phyloP scores from a whole-genome alignment of 2,329 filamentous ascomycete genomes.

The Polytolypa hystricis region DNA sequence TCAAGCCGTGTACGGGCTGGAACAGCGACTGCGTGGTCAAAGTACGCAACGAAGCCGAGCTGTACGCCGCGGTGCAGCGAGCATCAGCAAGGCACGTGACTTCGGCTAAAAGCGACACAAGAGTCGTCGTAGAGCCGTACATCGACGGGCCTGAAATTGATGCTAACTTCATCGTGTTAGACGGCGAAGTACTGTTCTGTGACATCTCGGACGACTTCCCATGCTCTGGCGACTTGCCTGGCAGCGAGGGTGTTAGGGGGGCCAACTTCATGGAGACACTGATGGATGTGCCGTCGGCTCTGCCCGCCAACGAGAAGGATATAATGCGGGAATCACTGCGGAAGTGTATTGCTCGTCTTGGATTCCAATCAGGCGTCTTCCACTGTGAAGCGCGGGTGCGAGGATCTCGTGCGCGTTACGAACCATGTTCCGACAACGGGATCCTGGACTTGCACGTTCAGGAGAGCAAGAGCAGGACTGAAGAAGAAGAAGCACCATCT shows the following conservation, averaged over 20 bases:
- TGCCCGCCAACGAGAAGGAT: slow-evolving; percentile 14
- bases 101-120: slow-evolving; percentile 11
- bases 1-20: slow-evolving; percentile 28
- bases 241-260: not conserved
- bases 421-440: slow-evolving; percentile 6
- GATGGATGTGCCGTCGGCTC: slow-evolving; percentile 14
- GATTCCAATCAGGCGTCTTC: slow-evolving; percentile 18
- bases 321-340: slow-evolving; percentile 11
- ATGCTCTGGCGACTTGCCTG: slow-evolving; percentile 16
- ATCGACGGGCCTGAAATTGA: slow-evolving; percentile 34
- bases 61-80: slow-evolving; percentile 17
- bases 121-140: slow-evolving; percentile 31
- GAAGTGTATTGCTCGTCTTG: slow-evolving; percentile 14
- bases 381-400: slow-evolving; percentile 20
- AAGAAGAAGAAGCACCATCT: slow-evolving; percentile 1
- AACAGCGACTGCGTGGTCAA: slow-evolving; percentile 24
- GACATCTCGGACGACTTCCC: slow-evolving; percentile 33
- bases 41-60: slow-evolving; percentile 18
- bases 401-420: slow-evolving; percentile 15
- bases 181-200: slow-evolving; percentile 31
- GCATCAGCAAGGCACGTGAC: slow-evolving; percentile 8
- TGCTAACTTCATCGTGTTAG: slow-evolving; percentile 29
- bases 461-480: not conserved
- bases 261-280: slow-evolving; percentile 14
- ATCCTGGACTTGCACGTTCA: slow-evolving; percentile 11